Base-by-base conservation (phyloP, 805 yeast genomes). In the Metschnikowia similis region DNA sequence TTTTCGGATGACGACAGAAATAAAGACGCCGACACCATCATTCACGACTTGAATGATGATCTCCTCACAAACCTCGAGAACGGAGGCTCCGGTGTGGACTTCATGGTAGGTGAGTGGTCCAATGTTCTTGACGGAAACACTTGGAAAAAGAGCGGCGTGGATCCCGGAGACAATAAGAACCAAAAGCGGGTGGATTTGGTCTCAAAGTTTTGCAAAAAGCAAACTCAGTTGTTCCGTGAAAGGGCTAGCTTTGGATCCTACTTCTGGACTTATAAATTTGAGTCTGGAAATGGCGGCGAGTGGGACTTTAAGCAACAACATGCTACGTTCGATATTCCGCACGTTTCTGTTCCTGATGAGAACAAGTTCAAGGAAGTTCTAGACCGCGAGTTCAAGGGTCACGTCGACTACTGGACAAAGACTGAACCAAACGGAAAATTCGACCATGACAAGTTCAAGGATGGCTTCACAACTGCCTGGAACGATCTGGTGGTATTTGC, bases 221-320 rank as follows among this genome's bases (percentile, higher is more conserved):
- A 89, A 64, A 55, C 66, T 5, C 60, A 67, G 2, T 54, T 79
- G 6, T 80, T 87, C 60, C 61, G 64, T 5, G 58, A 77, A 35
- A 68, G 85, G 34, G 84, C 92, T 1, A 65, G 74, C 8, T 77
- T 82, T 49, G 98, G 98, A 0, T 76, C 80, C 51, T 91, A 77
- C 66, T 92, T 94, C 67, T 92, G 98, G 98, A 87, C 96, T 1
- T 87, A 71, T 65, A 89, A 89, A 67, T 91, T 91, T 62, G 81
- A 85, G 63, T 75, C 82, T 50, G 97, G 97, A 2, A 85, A 84
- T 61, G 97, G 97, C 39, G 98, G 98, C 13, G 97, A 89, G 69
- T 92, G 98, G 98, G 97, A 94, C 45, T 85, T 89, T 67, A 75
- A 77, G 26, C 87, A 89, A 35, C 88, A 87, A 90, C 71, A 77